phyloP scores from a whole-genome alignment of 352 stramenopile genomes.

The Bremia lactucae region DNA sequence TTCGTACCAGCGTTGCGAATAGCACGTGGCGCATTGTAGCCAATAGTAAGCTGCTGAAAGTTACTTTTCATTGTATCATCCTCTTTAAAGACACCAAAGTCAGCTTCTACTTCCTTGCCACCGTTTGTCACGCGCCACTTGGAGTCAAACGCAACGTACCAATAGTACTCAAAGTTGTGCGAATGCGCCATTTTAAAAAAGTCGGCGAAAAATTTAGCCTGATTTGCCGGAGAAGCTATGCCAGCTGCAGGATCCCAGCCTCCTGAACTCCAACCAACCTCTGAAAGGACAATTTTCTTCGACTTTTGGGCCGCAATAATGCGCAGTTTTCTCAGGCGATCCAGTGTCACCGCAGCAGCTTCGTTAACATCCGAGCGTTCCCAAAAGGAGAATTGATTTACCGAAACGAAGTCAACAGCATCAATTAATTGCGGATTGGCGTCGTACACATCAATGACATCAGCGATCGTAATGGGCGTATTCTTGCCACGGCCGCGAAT shows the following conservation, averaged over 20 bases:
- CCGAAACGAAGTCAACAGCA: constrained; percentile 51
- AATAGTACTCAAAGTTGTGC: constrained; percentile 58
- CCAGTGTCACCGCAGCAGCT: constrained; percentile 33
- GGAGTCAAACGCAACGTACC: constrained; percentile 61
- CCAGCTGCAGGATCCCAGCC: constrained; percentile 21
- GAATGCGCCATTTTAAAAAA: constrained; percentile 46
- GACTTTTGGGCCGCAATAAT: constrained; percentile 27
- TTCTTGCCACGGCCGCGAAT: constrained; percentile 27
- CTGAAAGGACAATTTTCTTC: constrained; percentile 59
- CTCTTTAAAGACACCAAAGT: constrained; percentile 56
- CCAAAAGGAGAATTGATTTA: constrained; percentile 81
- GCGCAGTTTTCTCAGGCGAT: constrained; percentile 42
- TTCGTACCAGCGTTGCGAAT: constrained; percentile 25
- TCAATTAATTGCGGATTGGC: constrained; percentile 43
- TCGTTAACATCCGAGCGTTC: constrained; percentile 39
- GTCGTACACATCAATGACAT: constrained; percentile 64
- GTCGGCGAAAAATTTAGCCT: constrained; percentile 59
- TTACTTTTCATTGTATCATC: constrained; percentile 45
- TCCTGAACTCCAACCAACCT: constrained; percentile 53
- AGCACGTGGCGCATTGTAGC: constrained; percentile 15
- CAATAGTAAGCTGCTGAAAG: constrained; percentile 34
- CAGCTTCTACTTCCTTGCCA: constrained; percentile 38
- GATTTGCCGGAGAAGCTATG: constrained; percentile 34
- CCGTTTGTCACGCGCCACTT: constrained; percentile 39
- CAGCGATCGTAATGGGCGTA: constrained; percentile 54